Base-by-base conservation (phyloP, 768 basidiomycete genomes). In the Coprinellus micaceus region DNA sequence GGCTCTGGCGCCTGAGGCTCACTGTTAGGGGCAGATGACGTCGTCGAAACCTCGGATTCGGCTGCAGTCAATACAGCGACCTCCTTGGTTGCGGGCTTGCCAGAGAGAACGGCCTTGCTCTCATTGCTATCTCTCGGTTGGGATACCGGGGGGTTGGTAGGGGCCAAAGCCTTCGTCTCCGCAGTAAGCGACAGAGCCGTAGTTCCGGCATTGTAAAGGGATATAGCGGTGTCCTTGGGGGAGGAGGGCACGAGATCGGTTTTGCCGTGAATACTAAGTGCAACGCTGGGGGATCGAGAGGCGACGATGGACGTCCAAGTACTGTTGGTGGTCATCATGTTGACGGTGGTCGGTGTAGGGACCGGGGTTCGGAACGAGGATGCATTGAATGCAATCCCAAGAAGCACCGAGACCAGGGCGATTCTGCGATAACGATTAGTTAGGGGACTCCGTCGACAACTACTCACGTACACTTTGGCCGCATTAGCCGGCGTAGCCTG, bases 361-460 rank as follows among this genome's bases (percentile, higher is more conserved):
- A 63, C 65, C 37, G 75, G 69, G 6, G 71, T 61, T 3, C 72
- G 61, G 19, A 73, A 75, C 67, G 82, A 76, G 5, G 74, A 64
- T 9, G 78, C 76, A 59, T 82, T 83, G 65, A 82, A 75, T 11
- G 84, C 72, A 41, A 81, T 82, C 30, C 69, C 85, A 75, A 88
- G 72, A n/a, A 89, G 75, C 37, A 90, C 74, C 37, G 86, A 86
- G 60, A 90, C 70, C 47, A 90, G 67, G 0, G 87, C 85, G 58
- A 90, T 78, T 47, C 88, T 90, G 49, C 26, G n/a, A 57, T 39
- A 29, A n/a, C 29, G 59, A 25, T 49, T 40, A 60, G 52, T 30
- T 52, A 12, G 45, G 62, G 30, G 43, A 57, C 46, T 52, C 40
- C 50, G 39, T 36, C 58, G 28, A 63, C 56, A 55, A 65, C 9